Base-by-base conservation (phyloP, 352 stramenopile species). In the Peronospora farinosa region DNA sequence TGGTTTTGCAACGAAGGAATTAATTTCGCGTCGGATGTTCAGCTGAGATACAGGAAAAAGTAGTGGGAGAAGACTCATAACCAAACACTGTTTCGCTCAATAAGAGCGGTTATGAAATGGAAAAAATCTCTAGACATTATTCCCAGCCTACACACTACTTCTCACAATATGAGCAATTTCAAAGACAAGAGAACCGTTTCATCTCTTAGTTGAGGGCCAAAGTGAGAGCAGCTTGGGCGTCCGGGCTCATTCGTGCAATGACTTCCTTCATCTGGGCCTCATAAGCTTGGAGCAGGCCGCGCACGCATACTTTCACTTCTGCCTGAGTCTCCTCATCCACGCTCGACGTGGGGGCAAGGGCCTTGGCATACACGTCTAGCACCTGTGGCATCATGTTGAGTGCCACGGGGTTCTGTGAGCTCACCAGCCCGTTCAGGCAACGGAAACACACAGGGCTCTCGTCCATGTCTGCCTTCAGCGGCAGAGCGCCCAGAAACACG, bases 361-460 rank as follows among this genome's bases (percentile, higher is more conserved):
- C 65, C 64, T 89, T 86, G 17, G 78, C 79, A 57, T 94, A 93
- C 49, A 92, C 78, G 25, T 86, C 72, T 38, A 91, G 64, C 40
- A 95, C 69, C 45, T 86, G 69, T 19, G 78, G 73, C 61, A 91
- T 75, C 54, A 84, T 46, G 46, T 67, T 77, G 39, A 90, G 69
- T 10, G 78, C 69, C 12, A 63, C 83, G 10, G 89, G 57, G 62
- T 97, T 89, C 51, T 96, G 91, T 65, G 78, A 84, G 67, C 90
- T 72, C 36, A 98, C 70, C 33, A 98, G 74, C n/a, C 88, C 87
- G 41, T 96, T 87, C 12, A 98, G 65, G 67, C 88, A 97, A 42
- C 74, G 82, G 76, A 98, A 98, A 9, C 98, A 92, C 11, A 95
- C 91, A 54, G 92, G 74, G 60, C 95, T 98, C 73, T 99, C 96